phyloP scores from a whole-genome alignment of 345 rosid species.

The Salix brachista region DNA sequence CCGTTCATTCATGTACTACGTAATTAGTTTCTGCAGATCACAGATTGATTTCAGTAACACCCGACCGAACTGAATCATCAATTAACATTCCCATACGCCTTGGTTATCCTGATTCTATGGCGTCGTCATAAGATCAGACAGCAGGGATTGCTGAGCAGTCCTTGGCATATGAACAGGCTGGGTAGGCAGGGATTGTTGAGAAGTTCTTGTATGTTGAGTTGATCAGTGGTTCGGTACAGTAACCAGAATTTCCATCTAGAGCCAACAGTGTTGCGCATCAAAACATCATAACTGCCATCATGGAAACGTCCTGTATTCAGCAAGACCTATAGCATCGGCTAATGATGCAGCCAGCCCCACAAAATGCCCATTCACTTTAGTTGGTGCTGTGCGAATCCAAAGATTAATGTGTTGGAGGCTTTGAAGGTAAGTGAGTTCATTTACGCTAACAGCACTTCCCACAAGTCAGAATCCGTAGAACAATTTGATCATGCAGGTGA shows the following conservation, averaged over 20 bases:
- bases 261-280: neutral
- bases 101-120: neutral
- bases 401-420: neutral
- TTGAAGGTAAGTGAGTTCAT: neutral
- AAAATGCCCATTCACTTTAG: neutral
- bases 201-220: neutral
- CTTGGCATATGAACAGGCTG: neutral
- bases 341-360: conserved; percentile 22
- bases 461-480: neutral
- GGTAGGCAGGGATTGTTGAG: neutral
- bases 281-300: neutral
- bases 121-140: neutral
- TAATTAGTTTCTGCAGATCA: neutral
- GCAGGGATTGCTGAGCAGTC: neutral
- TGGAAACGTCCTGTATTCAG: conserved; percentile 3
- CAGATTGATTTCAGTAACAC: neutral
- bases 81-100: neutral
- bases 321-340: neutral
- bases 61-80: neutral
- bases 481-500: neutral
- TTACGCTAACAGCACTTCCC: neutral
- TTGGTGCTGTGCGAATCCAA: conserved; percentile 16
- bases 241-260: neutral
- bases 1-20: neutral
- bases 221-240: neutral